Base-by-base conservation (phyloP, 2,329 filamentous ascomycete genomes). In the Xylariaceae sp. region DNA sequence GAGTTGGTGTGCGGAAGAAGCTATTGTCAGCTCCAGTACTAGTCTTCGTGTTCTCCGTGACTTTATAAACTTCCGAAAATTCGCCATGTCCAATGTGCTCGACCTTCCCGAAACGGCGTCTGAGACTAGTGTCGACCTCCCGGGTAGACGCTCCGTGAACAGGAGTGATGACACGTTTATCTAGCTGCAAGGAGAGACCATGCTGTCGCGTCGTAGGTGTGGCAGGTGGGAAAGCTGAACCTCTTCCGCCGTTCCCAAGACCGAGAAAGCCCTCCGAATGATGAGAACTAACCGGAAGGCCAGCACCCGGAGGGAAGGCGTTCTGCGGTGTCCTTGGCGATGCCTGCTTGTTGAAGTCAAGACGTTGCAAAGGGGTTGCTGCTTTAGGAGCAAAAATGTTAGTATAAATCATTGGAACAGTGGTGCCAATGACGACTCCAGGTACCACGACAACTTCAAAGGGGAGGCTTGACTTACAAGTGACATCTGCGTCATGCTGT, bases 61-160 rank as follows among this genome's bases (percentile, higher is more conserved):
- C 92, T 42, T 88, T 86, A 73, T 91, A 99, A 0, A 99, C 94
- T 58, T 89, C 85, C 0, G 94, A 97, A 71, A 99, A 99, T 72
- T 97, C 93, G 59, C 94, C 94, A 61, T 87, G 87, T 52, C 93
- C 93, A 65, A 93, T 82, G 60, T 87, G 81, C 67, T 91, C 89
- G 10, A 95, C 88, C 61, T 88, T 89, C 57, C 88, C 85, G 71
- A 99, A 99, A 56, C 89, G 85, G 2, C 85, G 82, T 10, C 84
- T 84, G 55, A 97, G 77, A 55, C 83, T 84, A 18, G 85, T 83
- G 69, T 97, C 93, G 13, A 93, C 82, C 62, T 95, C 86, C 51
- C 85, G 84, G 39, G 84, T 82, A n/a, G 83, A 83, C 59, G 88
- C 83, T 6, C 82, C 84, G 66, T 90, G 88, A 56, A 92, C 80